These are phyloP conservation scores for Musa acuminata DNA, from an alignment of 176 grass and related monocot genomes.

Conservation along the genomic window DNA sequence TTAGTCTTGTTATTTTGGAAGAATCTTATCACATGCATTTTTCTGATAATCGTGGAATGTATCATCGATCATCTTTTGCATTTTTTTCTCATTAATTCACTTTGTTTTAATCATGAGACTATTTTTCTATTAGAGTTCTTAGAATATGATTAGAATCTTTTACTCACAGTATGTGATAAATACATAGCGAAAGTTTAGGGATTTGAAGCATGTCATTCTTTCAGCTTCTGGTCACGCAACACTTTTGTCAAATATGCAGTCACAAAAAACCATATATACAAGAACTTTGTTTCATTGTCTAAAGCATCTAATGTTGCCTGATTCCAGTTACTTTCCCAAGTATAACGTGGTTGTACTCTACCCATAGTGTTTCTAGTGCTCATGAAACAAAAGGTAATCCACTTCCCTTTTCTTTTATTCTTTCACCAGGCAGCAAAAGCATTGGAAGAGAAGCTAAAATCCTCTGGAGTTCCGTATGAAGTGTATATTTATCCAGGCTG, in stretches of 20 bases:
- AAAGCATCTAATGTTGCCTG: not conserved
- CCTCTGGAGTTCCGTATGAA: conserved; percentile 51
- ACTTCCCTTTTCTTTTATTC: not conserved
- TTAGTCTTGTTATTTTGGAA: not conserved
- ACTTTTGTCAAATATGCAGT: no score
- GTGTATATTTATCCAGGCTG: conserved; percentile 74
- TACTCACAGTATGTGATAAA: no score
- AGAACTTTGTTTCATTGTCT: not conserved
- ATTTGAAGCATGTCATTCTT: no score
- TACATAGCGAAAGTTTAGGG: no score
- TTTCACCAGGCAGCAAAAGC: conserved; percentile 59
- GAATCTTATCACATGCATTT: not conserved
- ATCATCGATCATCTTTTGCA: not conserved
- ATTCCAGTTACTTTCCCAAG: not conserved
- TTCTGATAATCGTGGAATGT: not conserved
- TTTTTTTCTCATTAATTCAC: no score
- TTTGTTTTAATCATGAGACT: no score
- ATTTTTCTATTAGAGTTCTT: not conserved
- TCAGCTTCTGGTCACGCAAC: no score
- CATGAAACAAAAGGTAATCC: not conserved
- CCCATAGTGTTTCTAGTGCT: not conserved
- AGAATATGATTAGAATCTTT: no score
- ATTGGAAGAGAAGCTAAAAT: conserved; percentile 76
- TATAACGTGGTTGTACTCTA: not conserved
- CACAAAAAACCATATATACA: no score